Evolutionary conservation across 495 filamentous ascomycete genomes (phyloP), one percentile per base, ranked within the genome.

Genomic region (Daldinia decipiens): DNA sequence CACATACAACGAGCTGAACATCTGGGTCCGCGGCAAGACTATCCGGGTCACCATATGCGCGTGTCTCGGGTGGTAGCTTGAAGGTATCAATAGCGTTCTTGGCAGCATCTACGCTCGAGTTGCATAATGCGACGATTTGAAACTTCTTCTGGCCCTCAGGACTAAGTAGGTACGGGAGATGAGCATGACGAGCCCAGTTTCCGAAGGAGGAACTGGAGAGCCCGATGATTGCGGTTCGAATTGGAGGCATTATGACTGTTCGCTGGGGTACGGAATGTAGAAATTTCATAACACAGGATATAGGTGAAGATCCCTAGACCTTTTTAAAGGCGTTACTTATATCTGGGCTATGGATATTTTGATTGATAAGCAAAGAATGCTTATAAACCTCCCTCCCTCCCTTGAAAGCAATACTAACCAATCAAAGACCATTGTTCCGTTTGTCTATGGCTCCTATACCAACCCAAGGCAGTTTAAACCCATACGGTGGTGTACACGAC

Each of bases 1-100:
- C 43, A 1, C 43, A 47, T 11, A 47, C 43, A 8, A 47, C 43
- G 8, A 47, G 43, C 19, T 47, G 43, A 47, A 47, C 43, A 47
- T 47, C 43, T 21, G 43, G 43, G 5, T 47, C 43, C 8, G 43
- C 43, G 43, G 43, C 43, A 47, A 47, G 43, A 21, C 17, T 47
- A 4, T 47, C 43, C 3, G 43, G 43, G 19, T 47, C 43, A 21
- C 43, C 43, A 21, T 47, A 47, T 21, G 43, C 43, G 8, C 43
- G 43, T 0, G 43, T 47, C 43, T 47, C 43, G 6, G 43, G 19
- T 19, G 43, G 43, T 11, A 47, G 17, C 43, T 47, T 47, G 17
- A 47, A 21, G 3, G 19, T 4, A 24, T 47, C 43, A 11, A 47
- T 47, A 47, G 43, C 43, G 9, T 19, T 19, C 17, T 21, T 47